A percentile compares a stretch with the other conserved stretches of the same genome.
Conservation (phyloP, 345 rosid genomes). For the Hibiscus syriacus region DNA sequence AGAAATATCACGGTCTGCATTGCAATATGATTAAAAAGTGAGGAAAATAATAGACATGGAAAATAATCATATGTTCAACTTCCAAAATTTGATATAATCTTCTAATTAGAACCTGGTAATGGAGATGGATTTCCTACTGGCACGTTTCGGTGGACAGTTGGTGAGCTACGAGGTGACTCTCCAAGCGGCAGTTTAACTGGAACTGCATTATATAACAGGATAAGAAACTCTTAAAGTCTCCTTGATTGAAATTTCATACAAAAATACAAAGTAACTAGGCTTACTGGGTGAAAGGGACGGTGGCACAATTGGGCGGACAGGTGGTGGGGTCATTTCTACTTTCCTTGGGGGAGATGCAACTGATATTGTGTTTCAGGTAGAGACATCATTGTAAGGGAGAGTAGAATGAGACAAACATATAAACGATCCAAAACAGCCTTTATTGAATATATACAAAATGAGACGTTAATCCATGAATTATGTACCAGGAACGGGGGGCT, state of each 20-base stretch:
- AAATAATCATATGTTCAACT: background rate
- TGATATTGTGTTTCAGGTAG: conserved; percentile 13
- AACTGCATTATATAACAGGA: conserved; percentile 12
- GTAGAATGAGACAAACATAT: conserved; percentile 8
- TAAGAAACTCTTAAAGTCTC: conserved; percentile 5
- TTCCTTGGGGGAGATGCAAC: conserved; percentile 35
- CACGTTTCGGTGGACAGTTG: conserved; percentile 27
- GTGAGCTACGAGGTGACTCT: conserved; percentile 22
- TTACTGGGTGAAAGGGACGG: conserved; percentile 23
- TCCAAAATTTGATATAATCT: conserved; percentile 4
- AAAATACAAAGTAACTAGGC: conserved; percentile 3
- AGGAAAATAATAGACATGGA: background rate
- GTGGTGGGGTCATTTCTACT: conserved; percentile 16
- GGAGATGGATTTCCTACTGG: background rate
- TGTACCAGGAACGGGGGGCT: conserved; percentile 12
- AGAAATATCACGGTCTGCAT: conserved; percentile 37
- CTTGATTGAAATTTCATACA: background rate
- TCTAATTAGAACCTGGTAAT: conserved; percentile 29
- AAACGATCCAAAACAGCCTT: conserved; percentile 6
- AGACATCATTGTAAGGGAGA: too few species aligned
- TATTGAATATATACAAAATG: background rate
- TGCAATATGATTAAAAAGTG: background rate
- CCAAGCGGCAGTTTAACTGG: conserved; percentile 35
- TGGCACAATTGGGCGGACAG: conserved; percentile 18
- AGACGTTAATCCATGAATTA: background rate